Evolutionary conservation across 176 grass and related monocot species (phyloP).

Genomic region (Carex pumila): DNA sequence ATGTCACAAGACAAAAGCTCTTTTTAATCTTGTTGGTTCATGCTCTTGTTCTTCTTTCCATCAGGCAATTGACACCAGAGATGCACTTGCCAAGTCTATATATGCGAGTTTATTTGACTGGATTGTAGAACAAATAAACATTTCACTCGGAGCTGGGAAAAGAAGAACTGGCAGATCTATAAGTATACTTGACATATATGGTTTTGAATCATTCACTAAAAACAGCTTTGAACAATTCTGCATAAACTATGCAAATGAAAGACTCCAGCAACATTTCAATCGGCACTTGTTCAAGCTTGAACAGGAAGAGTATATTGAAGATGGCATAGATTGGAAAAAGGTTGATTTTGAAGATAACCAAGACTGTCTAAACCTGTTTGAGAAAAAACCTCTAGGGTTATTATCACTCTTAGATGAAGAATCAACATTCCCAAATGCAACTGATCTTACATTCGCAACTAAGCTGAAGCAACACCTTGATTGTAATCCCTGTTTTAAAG

Average conservation of each 20-base stretch:
- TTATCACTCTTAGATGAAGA: constrained; percentile 96
- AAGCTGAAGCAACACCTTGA: constrained; percentile 89
- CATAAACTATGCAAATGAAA: constrained; percentile 98
- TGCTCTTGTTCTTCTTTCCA: constrained; percentile 24
- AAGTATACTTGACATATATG: constrained; percentile 98
- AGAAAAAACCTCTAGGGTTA: constrained; percentile 91
- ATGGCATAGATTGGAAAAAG: constrained; percentile 98
- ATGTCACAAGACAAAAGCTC: not conserved
- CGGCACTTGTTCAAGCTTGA: constrained; percentile 98
- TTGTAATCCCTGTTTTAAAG: constrained; percentile 72
- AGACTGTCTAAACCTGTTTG: constrained; percentile 85
- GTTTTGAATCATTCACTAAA: constrained; percentile 95
- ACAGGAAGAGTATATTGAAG: constrained; percentile 96
- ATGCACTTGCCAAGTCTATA: constrained; percentile 86
- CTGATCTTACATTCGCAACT: constrained; percentile 89
- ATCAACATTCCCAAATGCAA: constrained; percentile 93
- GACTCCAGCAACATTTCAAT: constrained; percentile 98
- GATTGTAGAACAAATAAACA: constrained; percentile 98
- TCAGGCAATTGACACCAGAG: constrained; percentile 89
- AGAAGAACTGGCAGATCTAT: constrained; percentile 88
- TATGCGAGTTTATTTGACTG: constrained; percentile 97
- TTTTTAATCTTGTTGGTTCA: not conserved
- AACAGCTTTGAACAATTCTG: constrained; percentile 99
- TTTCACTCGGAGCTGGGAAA: constrained; percentile 78
- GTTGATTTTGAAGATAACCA: constrained; percentile 98